Conservation (phyloP, 257 asterid species). For the Ilex asprella region DNA sequence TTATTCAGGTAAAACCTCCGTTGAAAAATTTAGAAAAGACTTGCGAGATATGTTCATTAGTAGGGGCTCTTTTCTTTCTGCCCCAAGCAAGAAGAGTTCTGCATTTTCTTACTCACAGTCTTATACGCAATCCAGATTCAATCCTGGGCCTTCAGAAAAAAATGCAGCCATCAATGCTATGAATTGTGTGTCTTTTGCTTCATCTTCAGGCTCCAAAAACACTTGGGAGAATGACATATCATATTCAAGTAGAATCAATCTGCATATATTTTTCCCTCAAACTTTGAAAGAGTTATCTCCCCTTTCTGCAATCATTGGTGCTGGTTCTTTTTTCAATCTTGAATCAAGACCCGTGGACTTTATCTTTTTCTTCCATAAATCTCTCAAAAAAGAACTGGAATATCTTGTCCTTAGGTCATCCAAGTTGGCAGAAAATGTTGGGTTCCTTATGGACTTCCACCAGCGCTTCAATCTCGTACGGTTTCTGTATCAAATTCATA, state of each 20-base stretch:
- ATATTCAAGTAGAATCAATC: conserved; percentile 33
- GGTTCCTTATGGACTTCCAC: conserved; percentile 40
- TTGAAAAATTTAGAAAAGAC: conserved; percentile 42
- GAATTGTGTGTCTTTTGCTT: conserved; percentile 21
- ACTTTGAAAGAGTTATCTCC: conserved; percentile 30
- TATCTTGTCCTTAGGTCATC: conserved; percentile 46
- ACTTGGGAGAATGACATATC: conserved; percentile 26
- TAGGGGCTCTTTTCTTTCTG: conserved; percentile 47
- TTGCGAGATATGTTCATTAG: conserved; percentile 47
- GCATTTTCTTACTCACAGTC: conserved; percentile 13
- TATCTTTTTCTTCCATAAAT: conserved; percentile 55
- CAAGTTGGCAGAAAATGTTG: conserved; percentile 39
- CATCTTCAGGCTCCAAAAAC: conserved; percentile 32
- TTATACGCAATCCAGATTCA: conserved; percentile 10
- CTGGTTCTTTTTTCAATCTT: conserved; percentile 17
- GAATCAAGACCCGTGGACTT: conserved; percentile 63
- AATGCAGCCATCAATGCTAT: conserved; percentile 16
- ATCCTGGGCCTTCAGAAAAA: conserved; percentile 14
- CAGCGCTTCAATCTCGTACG: conserved; percentile 40
- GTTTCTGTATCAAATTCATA: conserved; percentile 50
- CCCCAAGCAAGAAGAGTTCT: conserved; percentile 30
- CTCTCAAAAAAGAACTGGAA: conserved; percentile 56
- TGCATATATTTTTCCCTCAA: conserved; percentile 45
- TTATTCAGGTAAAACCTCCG: conserved; percentile 65
- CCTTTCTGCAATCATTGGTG: conserved; percentile 19